These are phyloP conservation scores for Ormosia emarginata DNA, from an alignment of 306 rosid species.

Conservation along the genomic window DNA sequence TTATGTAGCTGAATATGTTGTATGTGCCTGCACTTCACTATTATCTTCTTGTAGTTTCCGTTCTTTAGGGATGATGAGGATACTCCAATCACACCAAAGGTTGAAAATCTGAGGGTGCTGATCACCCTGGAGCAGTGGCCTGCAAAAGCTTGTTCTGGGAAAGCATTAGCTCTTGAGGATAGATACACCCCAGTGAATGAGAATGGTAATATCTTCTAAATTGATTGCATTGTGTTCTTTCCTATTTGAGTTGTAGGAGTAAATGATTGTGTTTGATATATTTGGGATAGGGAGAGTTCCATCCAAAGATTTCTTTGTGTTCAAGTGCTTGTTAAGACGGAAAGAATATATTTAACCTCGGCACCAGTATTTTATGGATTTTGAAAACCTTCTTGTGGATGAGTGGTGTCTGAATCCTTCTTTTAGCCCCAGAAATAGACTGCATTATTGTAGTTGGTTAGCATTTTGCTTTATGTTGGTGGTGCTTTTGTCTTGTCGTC, in stretches of 20 bases:
- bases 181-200: constrained; percentile 35
- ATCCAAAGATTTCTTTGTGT: not conserved
- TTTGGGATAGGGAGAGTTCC: not conserved
- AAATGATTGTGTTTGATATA: not conserved
- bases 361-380: not conserved
- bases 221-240: constrained; percentile 15
- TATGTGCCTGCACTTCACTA: not conserved
- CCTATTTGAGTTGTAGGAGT: not conserved
- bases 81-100: constrained; percentile 77
- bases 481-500: not conserved
- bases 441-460: not conserved
- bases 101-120: constrained; percentile 93
- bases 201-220: constrained; percentile 55
- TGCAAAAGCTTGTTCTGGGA: constrained; percentile 51
- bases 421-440: not conserved
- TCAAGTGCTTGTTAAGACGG: not conserved
- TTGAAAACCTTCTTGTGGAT: not conserved
- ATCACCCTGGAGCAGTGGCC: constrained; percentile 88
- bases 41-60: constrained; percentile 56
- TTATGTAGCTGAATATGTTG: not conserved
- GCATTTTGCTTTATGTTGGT: not conserved
- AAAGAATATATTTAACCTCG: not conserved
- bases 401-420: not conserved
- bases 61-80: constrained; percentile 89
- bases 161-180: constrained; percentile 48